Base-by-base conservation (phyloP, 78 protist genomes). In the Goniomonas avonlea region DNA sequence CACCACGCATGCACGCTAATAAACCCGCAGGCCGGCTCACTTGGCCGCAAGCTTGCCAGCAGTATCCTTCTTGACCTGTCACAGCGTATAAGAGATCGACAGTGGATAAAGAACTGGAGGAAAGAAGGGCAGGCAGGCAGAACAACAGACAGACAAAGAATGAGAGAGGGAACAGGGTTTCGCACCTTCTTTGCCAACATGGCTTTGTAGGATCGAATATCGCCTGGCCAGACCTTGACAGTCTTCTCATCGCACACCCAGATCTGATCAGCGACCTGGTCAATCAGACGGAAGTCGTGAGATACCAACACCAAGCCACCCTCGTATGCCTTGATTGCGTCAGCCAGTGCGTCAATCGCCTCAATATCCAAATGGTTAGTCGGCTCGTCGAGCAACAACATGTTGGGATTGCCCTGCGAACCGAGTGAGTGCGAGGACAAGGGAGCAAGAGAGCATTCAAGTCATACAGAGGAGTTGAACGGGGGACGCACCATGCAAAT, bases 331-430 rank as follows among this genome's bases (percentile, higher is more conserved):
- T 87, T 87, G 84, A 93, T 76, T 39, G 96, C 93, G 2, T 80
- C 83, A 15, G 84, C 88, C 15, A 90, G 79, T 27, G 95, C 91
- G 65, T 90, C 94, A 29, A 90, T 81, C 17, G 87, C 82, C 59
- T 85, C 90, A 74, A 88, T 79, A 77, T 82, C 91, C 61, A 96
- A 77, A 55, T 91, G 94, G 89, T 94, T 95, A 50, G 98, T 93
- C 27, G 98, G 98, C 87, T 96, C 94, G 34, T 90, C 94, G 55
- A n/a, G n/a, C n/a, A 50, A 50, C 37, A 66, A 55, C 50, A 66
- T 9, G 20, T 50, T 53, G 21, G 71, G 68, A 39, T 58, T 50
- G 45, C 69, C 38, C 58, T 41, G 55, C 55, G 74, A 66, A 29
- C 38, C 41, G 38, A 66, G 74, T 39, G 91, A 8, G n/a, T n/a